Base-by-base conservation (phyloP, 495 filamentous ascomycete genomes). In the Corynascus novoguineensis region DNA sequence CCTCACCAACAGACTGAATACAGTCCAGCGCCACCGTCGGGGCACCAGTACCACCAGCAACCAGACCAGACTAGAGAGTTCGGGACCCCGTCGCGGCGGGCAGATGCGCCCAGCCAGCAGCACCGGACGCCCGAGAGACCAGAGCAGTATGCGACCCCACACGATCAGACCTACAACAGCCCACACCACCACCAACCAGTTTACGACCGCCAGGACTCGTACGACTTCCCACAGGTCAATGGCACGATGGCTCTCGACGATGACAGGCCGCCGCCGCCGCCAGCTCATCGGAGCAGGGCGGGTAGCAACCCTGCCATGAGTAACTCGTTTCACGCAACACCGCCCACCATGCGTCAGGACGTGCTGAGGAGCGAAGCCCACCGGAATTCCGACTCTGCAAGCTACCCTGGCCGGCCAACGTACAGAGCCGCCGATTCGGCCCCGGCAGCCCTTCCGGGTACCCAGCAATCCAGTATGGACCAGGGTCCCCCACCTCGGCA, bases 281-380 rank as follows among this genome's bases (percentile, higher is more conserved):
- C 76, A 2, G 76, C 61, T 3, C 76, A 78, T 49, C 59, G 75
- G 58, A 66, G 59, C 53, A 68, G 73, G 53, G 70, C 72, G 25
- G 65, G 66, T 27, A 74, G 64, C 58, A 75, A 68, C n/a, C 58
- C 58, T 15, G 62, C 67, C 35, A 65, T 61, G 69, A 75, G 50
- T 35, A 28, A 65, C 8, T 53, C 64, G 4, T 63, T 68, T 48
- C 71, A 73, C 46, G 67, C 61, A 19, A 60, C 70, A 10, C 66
- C 66, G 2, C 64, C 64, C 1, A 65, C 64, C n/a, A 78, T 79
- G 75, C 68, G 75, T 32, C 75, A 74, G 32, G 75, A 78, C 44
- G 75, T 78, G 24, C 51, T 79, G 35, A 68, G 71, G 41, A 78
- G 65, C 41, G 76, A 78, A 57, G 76, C 76, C 5, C 75, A 77